Evolutionary conservation across 2,329 filamentous ascomycete species (phyloP).

Genomic region (Cytospora paraplurivora): DNA sequence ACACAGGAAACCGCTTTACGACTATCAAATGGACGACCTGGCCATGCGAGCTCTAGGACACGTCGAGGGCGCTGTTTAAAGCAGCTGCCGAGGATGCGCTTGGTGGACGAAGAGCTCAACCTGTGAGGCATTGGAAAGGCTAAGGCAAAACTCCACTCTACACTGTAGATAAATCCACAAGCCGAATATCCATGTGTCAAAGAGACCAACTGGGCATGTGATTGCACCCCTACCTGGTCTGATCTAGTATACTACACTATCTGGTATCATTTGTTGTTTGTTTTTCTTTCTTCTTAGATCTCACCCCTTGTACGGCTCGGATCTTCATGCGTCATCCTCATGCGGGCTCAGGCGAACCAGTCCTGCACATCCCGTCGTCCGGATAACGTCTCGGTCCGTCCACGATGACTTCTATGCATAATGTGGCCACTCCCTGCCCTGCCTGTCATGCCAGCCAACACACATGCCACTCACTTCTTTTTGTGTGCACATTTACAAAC

Average conservation of each 20-base stretch:
- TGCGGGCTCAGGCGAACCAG: not conserved
- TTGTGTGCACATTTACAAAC: not conserved
- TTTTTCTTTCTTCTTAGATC: not conserved
- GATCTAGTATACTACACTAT: slow-evolving; percentile 8
- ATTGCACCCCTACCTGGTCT: slow-evolving; percentile 1
- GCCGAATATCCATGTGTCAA: not conserved
- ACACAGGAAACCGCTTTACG: not conserved
- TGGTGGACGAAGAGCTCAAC: not conserved
- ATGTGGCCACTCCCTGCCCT: not conserved
- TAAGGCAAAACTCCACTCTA: not conserved
- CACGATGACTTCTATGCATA: slow-evolving; percentile 1
- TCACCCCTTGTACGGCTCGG: not conserved
- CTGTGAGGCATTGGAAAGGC: not conserved
- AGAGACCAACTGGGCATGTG: not conserved
- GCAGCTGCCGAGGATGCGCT: not conserved
- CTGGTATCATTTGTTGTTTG: slow-evolving; percentile 22
- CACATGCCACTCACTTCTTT: not conserved
- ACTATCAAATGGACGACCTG: not conserved
- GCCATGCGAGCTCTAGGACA: not conserved
- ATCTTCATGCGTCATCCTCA: not conserved
- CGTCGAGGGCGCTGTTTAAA: not conserved
- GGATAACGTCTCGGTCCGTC: not conserved
- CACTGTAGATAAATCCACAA: not conserved
- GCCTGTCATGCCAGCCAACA: not conserved
- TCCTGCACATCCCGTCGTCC: not conserved